Conservation (phyloP, 2,329 filamentous ascomycete species). For the Colletotrichum noveboracense region DNA sequence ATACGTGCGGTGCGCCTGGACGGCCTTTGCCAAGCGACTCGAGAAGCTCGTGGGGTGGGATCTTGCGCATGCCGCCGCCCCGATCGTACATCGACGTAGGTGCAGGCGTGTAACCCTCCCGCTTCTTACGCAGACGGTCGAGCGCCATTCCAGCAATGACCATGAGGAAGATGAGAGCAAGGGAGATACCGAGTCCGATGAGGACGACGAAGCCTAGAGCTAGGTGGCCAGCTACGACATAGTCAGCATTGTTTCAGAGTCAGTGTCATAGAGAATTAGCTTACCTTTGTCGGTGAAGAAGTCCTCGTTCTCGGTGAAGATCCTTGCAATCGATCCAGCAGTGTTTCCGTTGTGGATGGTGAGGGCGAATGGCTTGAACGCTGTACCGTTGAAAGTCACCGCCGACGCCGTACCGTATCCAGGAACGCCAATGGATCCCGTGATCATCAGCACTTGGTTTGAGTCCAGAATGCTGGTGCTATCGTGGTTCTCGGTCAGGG, state of each 20-base stretch:
- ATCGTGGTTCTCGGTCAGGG: slow-evolving; percentile 71
- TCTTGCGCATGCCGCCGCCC: slow-evolving; percentile 61
- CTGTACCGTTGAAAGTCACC: slow-evolving; percentile 84
- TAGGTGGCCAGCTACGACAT: slow-evolving; percentile 56
- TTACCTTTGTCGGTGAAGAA: slow-evolving; percentile 72
- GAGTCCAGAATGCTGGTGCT: slow-evolving; percentile 67
- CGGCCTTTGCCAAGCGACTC: slow-evolving; percentile 56
- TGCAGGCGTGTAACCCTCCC: slow-evolving; percentile 82
- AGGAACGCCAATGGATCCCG: slow-evolving; percentile 80
- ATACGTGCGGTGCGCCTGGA: slow-evolving; percentile 57
- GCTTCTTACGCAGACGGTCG: slow-evolving; percentile 77
- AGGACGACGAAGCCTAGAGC: slow-evolving; percentile 80
- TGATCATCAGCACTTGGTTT: slow-evolving; percentile 78
- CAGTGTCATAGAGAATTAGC: slow-evolving; percentile 32
- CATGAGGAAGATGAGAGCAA: slow-evolving; percentile 78
- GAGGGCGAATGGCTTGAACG: slow-evolving; percentile 79
- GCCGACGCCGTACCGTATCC: slow-evolving; percentile 83
- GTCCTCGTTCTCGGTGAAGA: slow-evolving; percentile 84
- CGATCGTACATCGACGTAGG: slow-evolving; percentile 70
- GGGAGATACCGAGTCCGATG: slow-evolving; percentile 79
- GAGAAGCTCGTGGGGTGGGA: slow-evolving; percentile 66
- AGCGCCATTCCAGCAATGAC: slow-evolving; percentile 77
- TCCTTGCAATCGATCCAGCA: slow-evolving; percentile 75
- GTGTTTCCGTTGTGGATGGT: slow-evolving; percentile 70
- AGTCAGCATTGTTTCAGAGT: slow-evolving; percentile 25